Conservation (phyloP, 768 basidiomycete genomes). For the Chalciporus chontae region DNA sequence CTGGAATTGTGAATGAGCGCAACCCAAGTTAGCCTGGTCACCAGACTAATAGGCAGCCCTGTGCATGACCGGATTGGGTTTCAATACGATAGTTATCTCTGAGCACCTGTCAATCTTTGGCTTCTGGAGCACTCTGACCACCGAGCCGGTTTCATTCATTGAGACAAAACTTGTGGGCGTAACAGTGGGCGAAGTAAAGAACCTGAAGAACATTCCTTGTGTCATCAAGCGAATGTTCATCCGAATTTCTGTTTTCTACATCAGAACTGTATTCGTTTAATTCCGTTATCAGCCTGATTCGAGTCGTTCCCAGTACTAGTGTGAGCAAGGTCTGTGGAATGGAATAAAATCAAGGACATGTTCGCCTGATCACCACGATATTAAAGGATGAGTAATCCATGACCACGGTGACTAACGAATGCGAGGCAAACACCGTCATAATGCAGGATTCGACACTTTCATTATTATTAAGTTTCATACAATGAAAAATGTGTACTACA, state of each 20-base stretch:
- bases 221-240: slow-evolving; percentile 66
- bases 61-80: slow-evolving; percentile 34
- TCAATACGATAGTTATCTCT: slow-evolving; percentile 48
- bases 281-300: slow-evolving; percentile 70
- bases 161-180: slow-evolving; percentile 79
- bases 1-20: slow-evolving; percentile 75
- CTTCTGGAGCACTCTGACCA: slow-evolving; percentile 70
- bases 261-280: slow-evolving; percentile 44
- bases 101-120: slow-evolving; percentile 52
- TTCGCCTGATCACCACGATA: slow-evolving; percentile 42
- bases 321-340: slow-evolving; percentile 35
- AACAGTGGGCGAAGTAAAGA: slow-evolving; percentile 55
- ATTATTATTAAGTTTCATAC: slow-evolving; percentile 32
- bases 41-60: too few relatives aligned
- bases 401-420: too few relatives aligned
- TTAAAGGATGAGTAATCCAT: slow-evolving; percentile 45
- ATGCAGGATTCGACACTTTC: slow-evolving; percentile 36
- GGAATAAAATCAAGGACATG: slow-evolving; percentile 30
- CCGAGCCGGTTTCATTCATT: slow-evolving; percentile 69
- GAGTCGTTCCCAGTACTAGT: slow-evolving; percentile 66
- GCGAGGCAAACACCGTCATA: neutral
- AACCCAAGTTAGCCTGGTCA: too few relatives aligned
- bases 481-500: too few relatives aligned
- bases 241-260: slow-evolving; percentile 35
- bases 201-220: slow-evolving; percentile 70